These are phyloP conservation scores for Pseudoscleropodium purum DNA, from an alignment of 225 moss, liverwort and hornwort genomes.

Conservation along the genomic window DNA sequence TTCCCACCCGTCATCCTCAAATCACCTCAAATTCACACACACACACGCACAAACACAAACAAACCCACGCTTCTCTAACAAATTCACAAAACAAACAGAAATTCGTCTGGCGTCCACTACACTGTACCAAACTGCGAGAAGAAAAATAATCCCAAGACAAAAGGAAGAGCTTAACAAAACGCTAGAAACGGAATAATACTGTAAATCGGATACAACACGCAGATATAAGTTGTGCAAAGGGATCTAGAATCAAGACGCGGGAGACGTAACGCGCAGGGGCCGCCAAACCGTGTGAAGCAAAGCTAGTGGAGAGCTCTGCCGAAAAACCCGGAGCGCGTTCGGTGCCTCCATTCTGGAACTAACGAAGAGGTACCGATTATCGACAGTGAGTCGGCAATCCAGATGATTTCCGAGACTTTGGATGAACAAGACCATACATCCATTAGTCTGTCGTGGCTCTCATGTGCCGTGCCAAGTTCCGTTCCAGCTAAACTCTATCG, in stretches of 20 bases:
- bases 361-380: background rate
- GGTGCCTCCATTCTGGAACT: background rate
- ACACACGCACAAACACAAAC: background rate
- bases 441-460: background rate
- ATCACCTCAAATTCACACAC: background rate
- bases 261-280: background rate
- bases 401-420: background rate
- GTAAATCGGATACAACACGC: too few species aligned
- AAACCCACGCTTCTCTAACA: background rate
- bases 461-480: background rate
- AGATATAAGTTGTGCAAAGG: background rate
- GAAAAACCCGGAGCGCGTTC: background rate
- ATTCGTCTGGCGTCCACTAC: background rate
- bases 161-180: too few species aligned
- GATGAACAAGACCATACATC: background rate
- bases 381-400: background rate
- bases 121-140: background rate
- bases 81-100: background rate
- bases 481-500: background rate
- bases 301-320: background rate
- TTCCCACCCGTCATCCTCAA: conserved; percentile 10
- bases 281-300: background rate
- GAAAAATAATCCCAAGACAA: too few species aligned
- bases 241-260: background rate
- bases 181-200: background rate